Percentiles rank a stretch among this genome's conserved stretches.
Conservation (phyloP, 208 protist genomes). For the Hexamita inflata region DNA sequence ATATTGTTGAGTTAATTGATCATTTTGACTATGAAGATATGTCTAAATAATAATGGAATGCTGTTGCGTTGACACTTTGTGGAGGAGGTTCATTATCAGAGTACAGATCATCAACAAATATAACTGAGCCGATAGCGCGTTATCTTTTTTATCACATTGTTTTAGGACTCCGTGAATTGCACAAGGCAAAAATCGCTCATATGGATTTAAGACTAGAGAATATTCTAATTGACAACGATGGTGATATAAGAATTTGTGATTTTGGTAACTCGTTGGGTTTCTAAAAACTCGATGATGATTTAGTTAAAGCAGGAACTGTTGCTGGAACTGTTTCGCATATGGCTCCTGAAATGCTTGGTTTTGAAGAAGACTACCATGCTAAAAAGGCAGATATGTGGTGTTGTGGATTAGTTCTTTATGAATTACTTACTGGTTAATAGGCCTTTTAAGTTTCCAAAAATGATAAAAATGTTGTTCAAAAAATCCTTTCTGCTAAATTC, state of each 20-base stretch:
- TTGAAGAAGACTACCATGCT: neutral
- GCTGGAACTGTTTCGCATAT: constrained; percentile 11
- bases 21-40: constrained; percentile 6
- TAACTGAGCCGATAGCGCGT: constrained; percentile 24
- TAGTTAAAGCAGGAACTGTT: neutral
- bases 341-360: constrained; percentile 11
- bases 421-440: neutral
- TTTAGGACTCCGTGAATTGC: neutral
- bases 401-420: constrained; percentile 22
- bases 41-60: neutral
- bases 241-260: constrained; percentile 9
- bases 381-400: constrained; percentile 20
- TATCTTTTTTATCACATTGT: constrained; percentile 15
- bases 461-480: neutral
- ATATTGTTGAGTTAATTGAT: constrained; percentile 11
- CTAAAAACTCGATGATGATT: neutral
- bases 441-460: neutral
- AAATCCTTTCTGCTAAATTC: neutral
- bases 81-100: constrained; percentile 7
- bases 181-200: neutral
- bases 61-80: neutral
- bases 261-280: constrained; percentile 18
- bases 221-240: constrained; percentile 7
- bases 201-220: constrained; percentile 10
- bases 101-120: neutral